Base-by-base conservation (phyloP, 495 filamentous ascomycete genomes). In the Aspergillus nidulans region DNA sequence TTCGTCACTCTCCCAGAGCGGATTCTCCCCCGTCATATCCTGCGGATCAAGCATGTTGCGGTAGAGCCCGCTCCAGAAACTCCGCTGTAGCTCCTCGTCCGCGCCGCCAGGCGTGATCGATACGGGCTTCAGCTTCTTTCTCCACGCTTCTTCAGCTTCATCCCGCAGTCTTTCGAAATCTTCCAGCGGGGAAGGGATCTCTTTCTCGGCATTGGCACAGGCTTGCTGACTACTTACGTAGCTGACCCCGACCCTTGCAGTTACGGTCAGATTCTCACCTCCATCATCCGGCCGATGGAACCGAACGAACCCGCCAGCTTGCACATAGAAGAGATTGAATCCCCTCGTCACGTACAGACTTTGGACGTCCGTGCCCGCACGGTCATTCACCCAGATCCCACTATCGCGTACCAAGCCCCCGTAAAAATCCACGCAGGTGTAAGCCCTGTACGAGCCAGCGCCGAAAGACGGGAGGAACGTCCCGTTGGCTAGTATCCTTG, bases 21-120 rank as follows among this genome's bases (percentile, higher is more conserved):
- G 85, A 54, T 90, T 90, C 60, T 90, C 88, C 1, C 85, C 86
- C 0, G 86, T 90, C 41, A 84, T 82, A 63, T 90, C 86, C 32
- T 86, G 86, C 0, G 88, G 88, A 32, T 88, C 78, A 19, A 89
- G 64, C 82, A 89, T 88, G 21, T 72, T 76, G 7, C 74, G 61
- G 49, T 77, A 77, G 12, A 77, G 70, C 0, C 73, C 73, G 57
- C 72, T 75, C 77, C 83, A 71, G 81, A 89, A 59, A 81, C 65
- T 58, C 85, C 39, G 66, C 82, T 34, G 77, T 72, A 36, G 75
- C 76, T 59, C 72, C 72, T 51, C 56, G 65, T 73, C 6, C 15
- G 30, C 30, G 9, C 30, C 30, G 30, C 30, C 30, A 13, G 30
- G 30, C 2, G 10, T 13, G 10, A 76, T 71, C 6, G 70, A 64